Base-by-base conservation (phyloP, 148 eudicot species). In the Diospyros kaki region DNA sequence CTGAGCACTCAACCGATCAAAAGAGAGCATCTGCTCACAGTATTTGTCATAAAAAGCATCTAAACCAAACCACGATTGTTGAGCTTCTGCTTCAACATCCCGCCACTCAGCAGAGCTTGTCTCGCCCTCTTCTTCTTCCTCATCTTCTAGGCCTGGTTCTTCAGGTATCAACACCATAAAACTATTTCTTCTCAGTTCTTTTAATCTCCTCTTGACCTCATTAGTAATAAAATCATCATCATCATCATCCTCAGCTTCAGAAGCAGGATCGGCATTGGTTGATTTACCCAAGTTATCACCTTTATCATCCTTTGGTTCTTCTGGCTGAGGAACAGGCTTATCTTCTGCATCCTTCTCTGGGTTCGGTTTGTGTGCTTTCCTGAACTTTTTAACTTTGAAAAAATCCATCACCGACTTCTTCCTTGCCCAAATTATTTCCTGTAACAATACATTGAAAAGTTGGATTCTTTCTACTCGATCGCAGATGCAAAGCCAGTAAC, bases 151-250 rank as follows among this genome's bases (percentile, higher is more conserved):
- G 18, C 78, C 61, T 6, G 94, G 71, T 82, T 93, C 97, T 82
- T 95, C 99, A 2, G 99, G 99, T 75, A 95, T 95, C 79, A 95
- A 75, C 77, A 89, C 91, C 99, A 95, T 93, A 78, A 93, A 95
- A 54, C 97, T 95, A 77, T 95, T 95, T 73, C 98, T 89, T 80
- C 91, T 87, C 67, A 95, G 79, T 72, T 95, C 99, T 79, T 93
- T 95, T 79, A 95, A 61, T 66, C 97, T 89, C 80, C 93, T 90
- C 75, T 95, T 93, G 69, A 92, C 99, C 84, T 95, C 99, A 74
- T 92, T 87, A 4, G 84, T 87, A 58, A 93, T 92, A 68, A 93
- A 95, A 81, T 95, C 98, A 79, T 90, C 97, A 45, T 95, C 99
- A 13, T 90, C 97, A 44, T 93, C 93, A 12, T 87, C 4, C 90